Evolutionary conservation across 768 basidiomycete genomes (phyloP).

Genomic region (Suillus placidus): DNA sequence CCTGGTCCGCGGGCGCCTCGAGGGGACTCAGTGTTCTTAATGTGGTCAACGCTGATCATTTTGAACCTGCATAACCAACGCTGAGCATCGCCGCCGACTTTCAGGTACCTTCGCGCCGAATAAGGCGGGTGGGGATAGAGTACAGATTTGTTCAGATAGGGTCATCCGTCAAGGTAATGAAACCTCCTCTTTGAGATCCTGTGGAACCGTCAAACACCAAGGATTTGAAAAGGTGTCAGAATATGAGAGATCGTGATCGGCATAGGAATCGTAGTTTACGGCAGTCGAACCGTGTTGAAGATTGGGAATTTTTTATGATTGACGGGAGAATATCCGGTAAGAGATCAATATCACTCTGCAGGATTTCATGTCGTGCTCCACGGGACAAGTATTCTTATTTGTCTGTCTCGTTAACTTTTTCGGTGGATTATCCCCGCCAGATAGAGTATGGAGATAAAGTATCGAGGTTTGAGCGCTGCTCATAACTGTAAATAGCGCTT

Average conservation of each 20-base stretch:
- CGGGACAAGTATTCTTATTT: neutral
- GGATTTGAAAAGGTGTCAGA: neutral
- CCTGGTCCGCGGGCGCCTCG: neutral
- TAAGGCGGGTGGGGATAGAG: constrained; percentile 8
- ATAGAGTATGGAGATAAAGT: constrained; percentile 5
- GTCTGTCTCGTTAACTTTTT: neutral
- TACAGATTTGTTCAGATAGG: constrained; percentile 3
- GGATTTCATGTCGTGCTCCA: neutral
- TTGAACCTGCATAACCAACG: neutral
- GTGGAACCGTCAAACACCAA: neutral
- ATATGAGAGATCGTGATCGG: constrained; percentile 5
- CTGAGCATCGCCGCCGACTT: constrained; percentile 3
- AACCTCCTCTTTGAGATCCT: neutral
- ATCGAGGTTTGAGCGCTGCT: constrained; percentile 1
- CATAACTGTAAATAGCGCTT: neutral
- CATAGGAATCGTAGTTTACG: constrained; percentile 1
- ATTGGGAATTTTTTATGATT: neutral
- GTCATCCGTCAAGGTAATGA: neutral
- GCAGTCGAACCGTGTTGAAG: constrained; percentile 3
- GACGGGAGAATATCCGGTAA: constrained; percentile 1
- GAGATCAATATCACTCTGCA: neutral
- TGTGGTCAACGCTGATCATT: neutral
- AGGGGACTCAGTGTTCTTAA: neutral
- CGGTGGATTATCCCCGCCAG: neutral
- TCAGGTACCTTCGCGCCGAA: constrained; percentile 6